Conservation (phyloP, 805 yeast genomes). For the Candida montana region DNA sequence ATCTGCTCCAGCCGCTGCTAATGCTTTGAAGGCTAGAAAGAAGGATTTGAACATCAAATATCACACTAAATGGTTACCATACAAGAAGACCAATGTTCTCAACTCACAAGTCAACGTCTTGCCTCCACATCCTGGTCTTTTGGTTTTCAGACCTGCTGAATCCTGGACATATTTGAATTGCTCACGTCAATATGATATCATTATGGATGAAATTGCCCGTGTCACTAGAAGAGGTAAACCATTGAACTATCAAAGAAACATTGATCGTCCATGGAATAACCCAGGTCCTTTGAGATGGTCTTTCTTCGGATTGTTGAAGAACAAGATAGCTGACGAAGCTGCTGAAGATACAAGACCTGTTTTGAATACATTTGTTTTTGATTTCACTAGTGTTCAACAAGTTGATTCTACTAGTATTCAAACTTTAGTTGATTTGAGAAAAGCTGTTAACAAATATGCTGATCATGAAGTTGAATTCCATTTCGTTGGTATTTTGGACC, state of each 20-base stretch:
- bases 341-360: slow-evolving; percentile 50
- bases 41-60: slow-evolving; percentile 29
- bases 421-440: slow-evolving; percentile 67
- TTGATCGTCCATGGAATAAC: slow-evolving; percentile 85
- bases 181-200: slow-evolving; percentile 62
- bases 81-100: slow-evolving; percentile 35
- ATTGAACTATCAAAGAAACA: slow-evolving; percentile 27
- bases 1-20: neutral
- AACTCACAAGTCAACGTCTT: slow-evolving; percentile 53
- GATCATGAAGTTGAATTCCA: slow-evolving; percentile 86
- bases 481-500: slow-evolving; percentile 76
- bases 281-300: slow-evolving; percentile 53
- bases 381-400: slow-evolving; percentile 70
- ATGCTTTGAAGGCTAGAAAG: neutral
- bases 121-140: slow-evolving; percentile 88
- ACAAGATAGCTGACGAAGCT: slow-evolving; percentile 19
- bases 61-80: slow-evolving; percentile 68
- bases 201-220: slow-evolving; percentile 61
- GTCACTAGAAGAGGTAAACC: slow-evolving; percentile 56
- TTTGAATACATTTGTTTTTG: slow-evolving; percentile 69
- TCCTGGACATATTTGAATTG: slow-evolving; percentile 79
- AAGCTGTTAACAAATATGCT: slow-evolving; percentile 65
- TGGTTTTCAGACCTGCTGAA: slow-evolving; percentile 80
- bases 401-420: slow-evolving; percentile 80
- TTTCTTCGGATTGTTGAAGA: slow-evolving; percentile 15